Evolutionary conservation across 2,329 filamentous ascomycete genomes (phyloP).

Genomic region (Tothia fuscella): DNA sequence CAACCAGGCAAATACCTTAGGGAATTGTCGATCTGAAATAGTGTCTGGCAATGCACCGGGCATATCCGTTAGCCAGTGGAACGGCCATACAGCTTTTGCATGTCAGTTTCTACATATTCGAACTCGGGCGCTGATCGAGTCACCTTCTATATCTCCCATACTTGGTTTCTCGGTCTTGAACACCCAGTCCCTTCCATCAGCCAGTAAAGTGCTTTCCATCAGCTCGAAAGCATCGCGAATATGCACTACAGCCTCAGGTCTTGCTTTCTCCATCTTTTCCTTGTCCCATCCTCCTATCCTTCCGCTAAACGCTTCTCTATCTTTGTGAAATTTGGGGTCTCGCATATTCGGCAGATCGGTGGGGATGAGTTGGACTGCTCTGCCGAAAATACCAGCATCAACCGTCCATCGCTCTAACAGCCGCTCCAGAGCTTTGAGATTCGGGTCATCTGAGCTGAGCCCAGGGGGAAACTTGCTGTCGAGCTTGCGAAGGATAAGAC

Average conservation of each 20-base stretch:
- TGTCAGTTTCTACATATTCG: conserved; percentile 4
- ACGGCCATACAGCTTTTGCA: conserved; percentile 44
- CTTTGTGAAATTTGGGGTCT: conserved; percentile 47
- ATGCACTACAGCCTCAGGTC: conserved; percentile 45
- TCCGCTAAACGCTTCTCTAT: conserved; percentile 39
- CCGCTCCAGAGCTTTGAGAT: conserved; percentile 36
- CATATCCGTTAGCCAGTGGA: conserved; percentile 52
- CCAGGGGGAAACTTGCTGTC: conserved; percentile 42
- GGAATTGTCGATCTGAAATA: conserved; percentile 43
- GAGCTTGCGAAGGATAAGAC: conserved; percentile 54
- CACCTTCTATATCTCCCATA: conserved; percentile 55
- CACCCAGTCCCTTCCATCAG: conserved; percentile 56
- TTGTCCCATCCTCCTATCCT: conserved; percentile 25
- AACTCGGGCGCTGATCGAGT: conserved; percentile 9
- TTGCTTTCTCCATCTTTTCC: conserved; percentile 27
- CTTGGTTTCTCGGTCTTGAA: conserved; percentile 40
- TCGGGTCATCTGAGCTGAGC: conserved; percentile 17
- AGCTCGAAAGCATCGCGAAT: conserved; percentile 43
- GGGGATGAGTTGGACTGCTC: conserved; percentile 45
- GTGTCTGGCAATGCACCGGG: conserved; percentile 43
- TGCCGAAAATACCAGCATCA: conserved; percentile 45
- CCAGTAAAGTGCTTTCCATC: conserved; percentile 50
- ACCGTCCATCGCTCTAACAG: conserved; percentile 46
- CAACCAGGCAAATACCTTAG: conserved; percentile 52
- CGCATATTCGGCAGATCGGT: conserved; percentile 40